Evolutionary conservation across 108 stramenopile species (phyloP).

Genomic region (Hondaea fermentalgiana): DNA sequence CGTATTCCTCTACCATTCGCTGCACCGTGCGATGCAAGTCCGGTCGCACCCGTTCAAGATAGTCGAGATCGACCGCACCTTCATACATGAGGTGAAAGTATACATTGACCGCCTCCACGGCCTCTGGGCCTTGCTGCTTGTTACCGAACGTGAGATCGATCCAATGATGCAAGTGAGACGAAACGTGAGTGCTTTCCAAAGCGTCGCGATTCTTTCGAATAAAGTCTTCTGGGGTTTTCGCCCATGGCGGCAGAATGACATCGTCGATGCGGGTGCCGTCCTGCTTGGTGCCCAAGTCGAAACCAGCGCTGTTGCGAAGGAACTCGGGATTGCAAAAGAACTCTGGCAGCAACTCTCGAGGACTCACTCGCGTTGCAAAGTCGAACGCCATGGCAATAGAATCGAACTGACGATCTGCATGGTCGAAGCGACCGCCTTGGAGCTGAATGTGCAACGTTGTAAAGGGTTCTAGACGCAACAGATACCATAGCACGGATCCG

Average conservation of each 20-base stretch:
- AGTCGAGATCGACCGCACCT: constrained; percentile 37
- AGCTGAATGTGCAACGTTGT: constrained; percentile 75
- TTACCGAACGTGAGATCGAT: constrained; percentile 39
- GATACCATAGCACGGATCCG: constrained; percentile 76
- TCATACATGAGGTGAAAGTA: constrained; percentile 35
- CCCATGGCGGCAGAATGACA: constrained; percentile 83
- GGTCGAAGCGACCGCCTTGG: constrained; percentile 87
- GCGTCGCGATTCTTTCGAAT: constrained; percentile 21
- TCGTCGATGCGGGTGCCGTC: constrained; percentile 69
- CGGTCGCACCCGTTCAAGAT: not conserved
- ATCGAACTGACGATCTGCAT: constrained; percentile 83
- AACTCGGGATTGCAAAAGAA: constrained; percentile 93
- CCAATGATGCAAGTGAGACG: constrained; percentile 32
- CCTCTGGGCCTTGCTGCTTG: constrained; percentile 28
- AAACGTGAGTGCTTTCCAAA: constrained; percentile 25
- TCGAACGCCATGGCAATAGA: constrained; percentile 56
- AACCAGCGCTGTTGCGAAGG: constrained; percentile 68
- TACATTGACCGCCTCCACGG: constrained; percentile 33
- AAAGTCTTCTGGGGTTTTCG: constrained; percentile 61
- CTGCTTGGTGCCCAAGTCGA: constrained; percentile 77
- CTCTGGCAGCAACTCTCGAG: constrained; percentile 93
- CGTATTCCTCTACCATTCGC: constrained; percentile 26
- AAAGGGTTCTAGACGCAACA: constrained; percentile 75
- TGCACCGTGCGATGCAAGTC: constrained; percentile 11
- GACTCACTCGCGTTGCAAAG: not conserved